Base-by-base conservation (phyloP, 2,329 filamentous ascomycete species). In the Sporothrix inflata region DNA sequence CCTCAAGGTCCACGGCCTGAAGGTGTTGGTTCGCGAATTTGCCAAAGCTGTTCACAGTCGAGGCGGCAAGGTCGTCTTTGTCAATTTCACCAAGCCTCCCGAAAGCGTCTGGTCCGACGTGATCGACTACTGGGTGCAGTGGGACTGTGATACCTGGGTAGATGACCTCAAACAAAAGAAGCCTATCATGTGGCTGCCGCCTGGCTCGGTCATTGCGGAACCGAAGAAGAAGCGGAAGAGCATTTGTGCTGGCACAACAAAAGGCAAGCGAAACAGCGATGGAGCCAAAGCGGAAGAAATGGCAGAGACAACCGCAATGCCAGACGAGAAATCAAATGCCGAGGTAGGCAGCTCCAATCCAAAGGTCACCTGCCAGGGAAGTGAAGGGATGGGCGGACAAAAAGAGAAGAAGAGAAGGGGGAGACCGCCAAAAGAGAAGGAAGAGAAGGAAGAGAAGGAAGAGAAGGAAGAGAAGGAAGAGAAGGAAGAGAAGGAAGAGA, bases 131-230 rank as follows among this genome's bases (percentile, higher is more conserved):
- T 92, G 90, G 88, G 85, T 93, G 0, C 85, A 91, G 74, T 92
- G 90, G 90, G 91, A 93, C 77, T 93, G 91, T 73, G 91, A 93
- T 75, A 88, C 88, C 4, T 93, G 91, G 91, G 90, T 93, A 0
- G 80, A 84, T 11, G 89, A 92, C 76, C 78, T 93, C 70, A 88
- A 86, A 73, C 80, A 81, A 68, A 86, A 87, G 70, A 85, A 90
- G 71, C 86, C 88, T 1, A 84, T 86, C 65, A 81, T 91, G 4
- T 91, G 89, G 89, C 80, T 87, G 72, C 85, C 85, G 0, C 83
- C 84, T 0, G 83, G 82, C 0, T 79, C 83, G 1, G 78, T 81
- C 6, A 72, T 77, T 0, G 80, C 82, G 16, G 79, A 81, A 30
- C 83, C 66, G 1, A 74, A 85, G 65, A 83, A 82, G 71, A 81